Evolutionary conservation across 2,329 filamentous ascomycete species (phyloP), one percentile per base, ranked within the genome.

Genomic region (Chaetomium olivaceum): DNA sequence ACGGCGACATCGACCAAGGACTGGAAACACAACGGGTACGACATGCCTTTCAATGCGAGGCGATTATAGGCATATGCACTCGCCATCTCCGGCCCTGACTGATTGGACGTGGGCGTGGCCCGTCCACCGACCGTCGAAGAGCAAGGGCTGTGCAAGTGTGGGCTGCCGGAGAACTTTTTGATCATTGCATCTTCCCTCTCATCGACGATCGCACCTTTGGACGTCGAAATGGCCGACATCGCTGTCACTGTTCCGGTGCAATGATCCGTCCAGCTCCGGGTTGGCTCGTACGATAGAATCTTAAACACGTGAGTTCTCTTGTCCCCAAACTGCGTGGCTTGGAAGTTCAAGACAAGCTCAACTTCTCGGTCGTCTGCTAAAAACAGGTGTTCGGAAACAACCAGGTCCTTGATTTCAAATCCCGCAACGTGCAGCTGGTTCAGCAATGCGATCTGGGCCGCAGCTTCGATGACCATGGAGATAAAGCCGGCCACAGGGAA

Each of bases 401-500:
- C 67, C 12, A 77, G 58, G 43, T 77, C 70, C 52, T 69, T 70
- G 56, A 77, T 66, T 9, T 71, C 67, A 48, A 74, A 75, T 43
- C 25, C 29, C 1, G 52, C 68, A 27, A 57, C 69, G 27, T 62
- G 67, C 1, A 71, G 39, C 1, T 68, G 65, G 21, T 64, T 58
- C 27, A 73, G 46, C 6, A 31, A 60, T 7, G 72, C 70, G 1
- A 68, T 64, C 62, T 77, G 75, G 3, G 64, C 61, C 1, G 73
- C 69, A 0, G 76, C 77, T 68, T 77, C 75, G 16, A 76, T 66
- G 43, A 72, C 74, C 77, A 83, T 80, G 48, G 79, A 77, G 8
- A 80, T 71, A 50, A 77, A 78, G 25, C 80, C 81, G 1, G 79
- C 74, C 25, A 78, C 76, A 23, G 83, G 80, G 68, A 80, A 83